phyloP scores from a whole-genome alignment of 331 rosid species.

The Malus hybrid region DNA sequence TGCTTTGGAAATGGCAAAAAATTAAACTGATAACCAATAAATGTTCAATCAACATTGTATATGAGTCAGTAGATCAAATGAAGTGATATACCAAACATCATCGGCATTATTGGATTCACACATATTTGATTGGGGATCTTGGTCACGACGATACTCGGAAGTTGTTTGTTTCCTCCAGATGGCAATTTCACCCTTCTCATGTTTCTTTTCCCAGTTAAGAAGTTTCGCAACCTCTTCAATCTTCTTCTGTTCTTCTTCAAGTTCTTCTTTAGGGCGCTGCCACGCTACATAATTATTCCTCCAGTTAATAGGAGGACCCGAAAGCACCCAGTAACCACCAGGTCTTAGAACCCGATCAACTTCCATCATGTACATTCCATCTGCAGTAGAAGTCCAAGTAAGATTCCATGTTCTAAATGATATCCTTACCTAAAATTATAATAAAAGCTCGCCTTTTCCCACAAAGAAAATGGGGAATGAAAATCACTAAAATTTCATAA shows the following conservation, averaged over 20 bases:
- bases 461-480: not conserved
- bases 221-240: constrained; percentile 67
- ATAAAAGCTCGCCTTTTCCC: not conserved
- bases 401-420: not conserved
- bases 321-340: constrained; percentile 84
- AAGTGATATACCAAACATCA: constrained; percentile 53
- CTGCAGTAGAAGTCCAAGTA: constrained; percentile 26
- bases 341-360: constrained; percentile 86
- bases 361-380: constrained; percentile 79
- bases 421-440: constrained; percentile 1
- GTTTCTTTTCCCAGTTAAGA: constrained; percentile 84
- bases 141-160: constrained; percentile 29
- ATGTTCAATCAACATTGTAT: not conserved
- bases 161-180: constrained; percentile 57
- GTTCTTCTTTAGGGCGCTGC: constrained; percentile 62
- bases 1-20: not conserved
- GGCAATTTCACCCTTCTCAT: constrained; percentile 72
- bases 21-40: not conserved
- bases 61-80: not conserved
- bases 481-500: not conserved
- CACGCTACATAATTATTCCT: constrained; percentile 42
- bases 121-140: constrained; percentile 29
- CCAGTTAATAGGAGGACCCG: constrained; percentile 90
- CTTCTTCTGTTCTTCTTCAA: constrained; percentile 65
- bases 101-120: constrained; percentile 35